Evolutionary conservation across 2,329 filamentous ascomycete genomes (phyloP).

Genomic region (Colletotrichum plurivorum): DNA sequence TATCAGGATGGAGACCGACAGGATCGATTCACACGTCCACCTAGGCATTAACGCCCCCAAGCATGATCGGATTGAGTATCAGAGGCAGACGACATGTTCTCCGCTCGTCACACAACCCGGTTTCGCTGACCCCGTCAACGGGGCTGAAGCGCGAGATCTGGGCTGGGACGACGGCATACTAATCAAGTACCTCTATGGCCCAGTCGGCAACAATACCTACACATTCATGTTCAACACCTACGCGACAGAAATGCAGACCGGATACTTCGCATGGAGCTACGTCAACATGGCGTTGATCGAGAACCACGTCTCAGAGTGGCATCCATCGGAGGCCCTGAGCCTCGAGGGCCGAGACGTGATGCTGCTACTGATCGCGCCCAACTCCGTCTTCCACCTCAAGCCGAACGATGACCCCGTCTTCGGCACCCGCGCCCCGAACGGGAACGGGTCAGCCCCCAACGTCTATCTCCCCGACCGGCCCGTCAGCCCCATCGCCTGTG

Average conservation of each 20-base stretch:
- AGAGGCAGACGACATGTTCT: slow-evolving; percentile 25
- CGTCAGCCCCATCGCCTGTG: slow-evolving; percentile 23
- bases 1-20: slow-evolving; percentile 32
- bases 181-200: slow-evolving; percentile 22
- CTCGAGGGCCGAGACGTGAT: slow-evolving; percentile 13
- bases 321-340: slow-evolving; percentile 3
- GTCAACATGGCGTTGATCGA: background rate
- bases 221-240: slow-evolving; percentile 22
- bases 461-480: slow-evolving; percentile 9
- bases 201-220: background rate
- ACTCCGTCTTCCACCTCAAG: slow-evolving; percentile 18
- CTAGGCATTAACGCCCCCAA: slow-evolving; percentile 43
- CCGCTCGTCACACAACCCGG: slow-evolving; percentile 21
- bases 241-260: slow-evolving; percentile 5
- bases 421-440: background rate
- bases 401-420: slow-evolving; percentile 30
- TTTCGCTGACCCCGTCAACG: background rate
- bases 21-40: slow-evolving; percentile 41
- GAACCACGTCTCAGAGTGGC: background rate
- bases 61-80: slow-evolving; percentile 36
- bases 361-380: slow-evolving; percentile 20
- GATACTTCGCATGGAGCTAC: slow-evolving; percentile 4
- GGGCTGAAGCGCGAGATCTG: background rate
- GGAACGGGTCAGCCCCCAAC: no score
- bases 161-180: slow-evolving; percentile 15